phyloP scores from a whole-genome alignment of 208 protist species.

The Balamuthia mandrillaris region DNA sequence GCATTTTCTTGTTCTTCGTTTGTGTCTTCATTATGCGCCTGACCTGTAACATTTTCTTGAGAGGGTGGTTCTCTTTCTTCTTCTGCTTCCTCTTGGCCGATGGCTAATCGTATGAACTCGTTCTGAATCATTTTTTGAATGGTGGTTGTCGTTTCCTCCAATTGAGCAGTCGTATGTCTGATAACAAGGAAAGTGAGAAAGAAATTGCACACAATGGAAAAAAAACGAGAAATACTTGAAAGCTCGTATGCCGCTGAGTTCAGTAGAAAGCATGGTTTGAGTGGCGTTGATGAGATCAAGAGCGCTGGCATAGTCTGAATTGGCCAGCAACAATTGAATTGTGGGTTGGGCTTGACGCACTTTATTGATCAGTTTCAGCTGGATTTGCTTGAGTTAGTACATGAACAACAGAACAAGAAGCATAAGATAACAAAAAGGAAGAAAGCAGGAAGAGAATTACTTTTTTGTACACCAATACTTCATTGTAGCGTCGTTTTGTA shows the following conservation, averaged over 20 bases:
- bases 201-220: not conserved
- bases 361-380: slow-evolving; percentile 35
- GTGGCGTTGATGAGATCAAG: slow-evolving; percentile 36
- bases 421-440: not conserved
- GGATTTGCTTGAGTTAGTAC: not conserved
- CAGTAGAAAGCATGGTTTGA: slow-evolving; percentile 23
- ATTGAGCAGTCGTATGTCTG: slow-evolving; percentile 31
- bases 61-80: no score
- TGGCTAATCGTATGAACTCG: slow-evolving; percentile 23
- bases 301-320: slow-evolving; percentile 34
- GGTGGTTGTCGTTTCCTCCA: slow-evolving; percentile 34
- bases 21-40: no score
- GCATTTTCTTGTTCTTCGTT: not conserved
- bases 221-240: slow-evolving; percentile 15
- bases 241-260: slow-evolving; percentile 26
- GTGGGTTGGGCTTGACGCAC: slow-evolving; percentile 17
- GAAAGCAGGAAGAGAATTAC: not conserved
- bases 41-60: not conserved
- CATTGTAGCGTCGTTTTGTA: no score
- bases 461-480: not conserved
- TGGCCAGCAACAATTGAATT: slow-evolving; percentile 33
- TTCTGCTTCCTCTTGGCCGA: no score
- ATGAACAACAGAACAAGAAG: not conserved
- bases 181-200: not conserved
- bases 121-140: slow-evolving; percentile 43